Evolutionary conservation across 1,284 basidiomycete genomes (phyloP).

Genomic region (Naganishia cerealis): DNA sequence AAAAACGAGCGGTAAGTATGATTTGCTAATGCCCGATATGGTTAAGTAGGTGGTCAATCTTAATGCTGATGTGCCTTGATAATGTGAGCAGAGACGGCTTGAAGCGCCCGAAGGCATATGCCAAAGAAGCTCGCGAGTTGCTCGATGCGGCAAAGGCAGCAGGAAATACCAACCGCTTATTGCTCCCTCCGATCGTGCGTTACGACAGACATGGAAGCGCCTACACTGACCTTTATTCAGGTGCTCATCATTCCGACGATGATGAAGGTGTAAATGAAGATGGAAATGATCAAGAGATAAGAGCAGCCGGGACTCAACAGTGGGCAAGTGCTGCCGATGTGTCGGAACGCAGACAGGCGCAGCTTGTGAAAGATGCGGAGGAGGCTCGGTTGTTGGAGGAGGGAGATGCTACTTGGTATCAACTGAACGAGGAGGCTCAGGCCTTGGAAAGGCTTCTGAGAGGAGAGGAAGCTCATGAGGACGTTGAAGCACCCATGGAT

Average conservation of each 20-base stretch:
- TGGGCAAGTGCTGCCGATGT: neutral
- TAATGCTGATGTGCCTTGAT: too few relatives aligned
- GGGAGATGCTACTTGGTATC: neutral
- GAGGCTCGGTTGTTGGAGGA: neutral
- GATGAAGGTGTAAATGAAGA: neutral
- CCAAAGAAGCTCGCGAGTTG: neutral
- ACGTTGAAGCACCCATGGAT: neutral
- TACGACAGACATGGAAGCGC: neutral
- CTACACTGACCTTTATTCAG: neutral
- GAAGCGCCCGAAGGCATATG: conserved; percentile 3
- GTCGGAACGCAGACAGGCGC: neutral
- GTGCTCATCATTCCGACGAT: neutral
- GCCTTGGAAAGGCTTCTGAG: neutral
- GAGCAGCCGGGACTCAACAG: neutral
- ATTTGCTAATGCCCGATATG: too few relatives aligned
- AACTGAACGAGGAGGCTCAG: neutral
- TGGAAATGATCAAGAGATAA: neutral
- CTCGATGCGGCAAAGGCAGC: neutral
- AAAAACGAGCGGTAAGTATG: conserved; percentile 8
- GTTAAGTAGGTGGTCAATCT: neutral
- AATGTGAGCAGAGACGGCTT: neutral
- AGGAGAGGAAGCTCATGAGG: neutral
- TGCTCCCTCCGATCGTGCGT: neutral
- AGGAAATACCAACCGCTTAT: neutral
- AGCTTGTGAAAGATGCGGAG: neutral